Percentiles rank a stretch among this genome's conserved stretches.
phyloP scores from a whole-genome alignment of 108 stramenopile genomes.

The Fistulifera pelliculosa region DNA sequence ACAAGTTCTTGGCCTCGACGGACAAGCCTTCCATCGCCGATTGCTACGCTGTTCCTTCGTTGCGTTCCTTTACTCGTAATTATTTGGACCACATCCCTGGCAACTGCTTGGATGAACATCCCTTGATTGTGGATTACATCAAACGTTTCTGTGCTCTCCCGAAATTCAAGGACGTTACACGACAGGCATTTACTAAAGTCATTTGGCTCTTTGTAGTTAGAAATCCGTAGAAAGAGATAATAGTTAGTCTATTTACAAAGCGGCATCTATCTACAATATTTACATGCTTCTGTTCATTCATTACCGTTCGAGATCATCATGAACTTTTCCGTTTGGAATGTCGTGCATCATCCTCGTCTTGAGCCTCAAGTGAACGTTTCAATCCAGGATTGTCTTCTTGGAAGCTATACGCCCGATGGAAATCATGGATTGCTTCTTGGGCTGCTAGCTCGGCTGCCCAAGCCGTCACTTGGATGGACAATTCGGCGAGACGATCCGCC shows the following conservation, averaged over 20 bases:
- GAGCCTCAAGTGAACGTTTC: too few species aligned
- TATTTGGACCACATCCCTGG: conserved; percentile 52
- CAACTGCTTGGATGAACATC: conserved; percentile 37
- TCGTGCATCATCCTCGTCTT: too few species aligned
- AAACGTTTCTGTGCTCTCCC: conserved; percentile 26
- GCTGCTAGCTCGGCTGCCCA: conserved; percentile 6
- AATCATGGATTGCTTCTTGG: conserved; percentile 6
- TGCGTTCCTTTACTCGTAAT: conserved; percentile 35
- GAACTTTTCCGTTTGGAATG: too few species aligned
- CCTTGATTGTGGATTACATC: conserved; percentile 27
- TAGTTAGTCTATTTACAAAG: too few species aligned
- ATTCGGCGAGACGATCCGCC: neutral
- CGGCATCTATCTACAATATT: too few species aligned
- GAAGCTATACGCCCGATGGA: conserved; percentile 3
- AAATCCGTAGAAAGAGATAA: too few species aligned
- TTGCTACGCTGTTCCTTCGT: conserved; percentile 27
- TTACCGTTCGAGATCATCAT: too few species aligned
- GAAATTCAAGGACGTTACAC: conserved; percentile 26
- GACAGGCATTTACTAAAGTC: conserved; percentile 11
- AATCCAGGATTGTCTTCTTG: too few species aligned
- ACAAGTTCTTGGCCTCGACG: conserved; percentile 16
- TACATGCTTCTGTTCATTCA: too few species aligned
- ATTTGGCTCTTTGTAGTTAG: too few species aligned
- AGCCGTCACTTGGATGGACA: neutral
- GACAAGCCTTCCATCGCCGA: conserved; percentile 65